Conservation (phyloP, 2,329 filamentous ascomycete species). For the Aureobasidium uvarum region DNA sequence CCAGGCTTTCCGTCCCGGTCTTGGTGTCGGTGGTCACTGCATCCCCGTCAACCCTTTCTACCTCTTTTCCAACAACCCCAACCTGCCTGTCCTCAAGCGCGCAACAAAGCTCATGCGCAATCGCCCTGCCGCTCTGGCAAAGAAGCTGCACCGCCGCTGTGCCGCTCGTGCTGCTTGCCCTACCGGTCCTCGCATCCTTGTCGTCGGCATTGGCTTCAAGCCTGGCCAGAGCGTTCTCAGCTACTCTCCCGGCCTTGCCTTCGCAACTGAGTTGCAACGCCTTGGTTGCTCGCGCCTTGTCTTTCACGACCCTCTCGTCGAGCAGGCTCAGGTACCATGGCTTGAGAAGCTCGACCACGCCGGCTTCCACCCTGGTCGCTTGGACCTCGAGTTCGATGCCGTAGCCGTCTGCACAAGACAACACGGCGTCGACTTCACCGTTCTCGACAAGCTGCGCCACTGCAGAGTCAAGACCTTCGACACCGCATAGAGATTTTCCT, state of each 20-base stretch:
- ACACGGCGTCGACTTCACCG: conserved; percentile 29
- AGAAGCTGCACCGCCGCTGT: conserved; percentile 27
- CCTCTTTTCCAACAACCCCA: conserved; percentile 48
- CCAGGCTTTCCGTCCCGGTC: conserved; percentile 48
- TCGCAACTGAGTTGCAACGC: conserved; percentile 28
- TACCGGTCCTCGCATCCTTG: conserved; percentile 28
- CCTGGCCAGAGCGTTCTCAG: conserved; percentile 30
- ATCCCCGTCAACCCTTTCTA: conserved; percentile 59
- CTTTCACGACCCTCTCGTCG: conserved; percentile 31
- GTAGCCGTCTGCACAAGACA: conserved; percentile 31
- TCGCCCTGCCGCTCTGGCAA: conserved; percentile 39
- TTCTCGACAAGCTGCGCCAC: conserved; percentile 28
- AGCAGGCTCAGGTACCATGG: conserved; percentile 28
- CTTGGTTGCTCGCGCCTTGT: conserved; percentile 28
- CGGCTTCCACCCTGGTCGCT: conserved; percentile 24
- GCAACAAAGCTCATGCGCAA: conserved; percentile 49
- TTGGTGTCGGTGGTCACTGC: conserved; percentile 57
- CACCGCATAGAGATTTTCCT: conserved; percentile 1
- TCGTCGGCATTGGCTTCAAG: conserved; percentile 32
- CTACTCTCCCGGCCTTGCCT: conserved; percentile 30
- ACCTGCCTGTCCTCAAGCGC: conserved; percentile 49
- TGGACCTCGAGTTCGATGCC: conserved; percentile 29
- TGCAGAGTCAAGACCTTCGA: conserved; percentile 28
- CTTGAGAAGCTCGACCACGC: conserved; percentile 29
- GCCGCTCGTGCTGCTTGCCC: conserved; percentile 12